Conservation (phyloP, 805 yeast genomes). For the Tetrapisispora namnaoensis region DNA sequence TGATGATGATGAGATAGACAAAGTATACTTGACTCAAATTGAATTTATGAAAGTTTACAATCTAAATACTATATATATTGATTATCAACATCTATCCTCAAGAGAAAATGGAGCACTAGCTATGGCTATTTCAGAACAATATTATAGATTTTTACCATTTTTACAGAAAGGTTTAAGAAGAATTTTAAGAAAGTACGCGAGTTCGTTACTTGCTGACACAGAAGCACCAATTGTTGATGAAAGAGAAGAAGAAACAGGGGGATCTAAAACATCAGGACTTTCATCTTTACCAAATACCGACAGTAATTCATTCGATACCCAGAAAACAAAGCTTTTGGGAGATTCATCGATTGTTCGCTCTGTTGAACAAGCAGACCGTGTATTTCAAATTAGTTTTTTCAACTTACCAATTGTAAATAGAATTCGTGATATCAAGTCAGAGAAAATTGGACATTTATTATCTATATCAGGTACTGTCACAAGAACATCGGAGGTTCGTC, state of each 20-base stretch:
- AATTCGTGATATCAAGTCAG: conserved; percentile 84
- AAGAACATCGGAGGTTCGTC: conserved; percentile 91
- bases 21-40: conserved; percentile 66
- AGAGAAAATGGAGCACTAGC: conserved; percentile 84
- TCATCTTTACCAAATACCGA: conserved; percentile 4
- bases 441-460: conserved; percentile 74
- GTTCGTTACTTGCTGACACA: conserved; percentile 48
- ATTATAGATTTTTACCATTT: conserved; percentile 85
- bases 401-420: conserved; percentile 74
- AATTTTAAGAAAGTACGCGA: conserved; percentile 66
- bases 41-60: conserved; percentile 72
- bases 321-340: conserved; percentile 21
- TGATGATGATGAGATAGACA: conserved; percentile 34
- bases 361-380: conserved; percentile 48
- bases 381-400: conserved; percentile 85
- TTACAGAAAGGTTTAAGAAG: conserved; percentile 64
- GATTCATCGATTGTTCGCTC: conserved; percentile 36
- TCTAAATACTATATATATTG: conserved; percentile 69
- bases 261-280: conserved; percentile 7
- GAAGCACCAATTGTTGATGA: conserved; percentile 24
- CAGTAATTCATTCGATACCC: conserved; percentile 9
- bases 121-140: conserved; percentile 81
- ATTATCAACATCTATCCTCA: conserved; percentile 65
- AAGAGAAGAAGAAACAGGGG: conserved; percentile 27
- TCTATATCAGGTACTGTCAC: conserved; percentile 92